Conservation (phyloP, 441 rosid genomes). For the Melastoma candidum region DNA sequence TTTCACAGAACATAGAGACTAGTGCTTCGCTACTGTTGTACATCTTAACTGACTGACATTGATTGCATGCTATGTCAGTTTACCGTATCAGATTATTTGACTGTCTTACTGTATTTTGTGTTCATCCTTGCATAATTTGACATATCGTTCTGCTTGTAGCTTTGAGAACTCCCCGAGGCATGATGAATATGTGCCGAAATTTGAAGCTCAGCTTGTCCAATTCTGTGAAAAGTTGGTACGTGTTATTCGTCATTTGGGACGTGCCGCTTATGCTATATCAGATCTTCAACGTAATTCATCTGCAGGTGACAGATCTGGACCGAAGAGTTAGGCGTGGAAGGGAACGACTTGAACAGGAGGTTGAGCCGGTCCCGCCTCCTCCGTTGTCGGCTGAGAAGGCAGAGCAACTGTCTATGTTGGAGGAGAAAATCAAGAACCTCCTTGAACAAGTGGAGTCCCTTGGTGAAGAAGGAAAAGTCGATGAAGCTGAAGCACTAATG, state of each 20-base stretch:
- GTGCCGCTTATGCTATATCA: not conserved
- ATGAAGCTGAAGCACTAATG: slow-evolving; percentile 99
- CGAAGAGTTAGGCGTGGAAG: slow-evolving; percentile 94
- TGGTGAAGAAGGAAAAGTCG: slow-evolving; percentile 97
- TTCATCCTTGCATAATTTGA: too few relatives aligned
- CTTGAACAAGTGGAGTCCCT: slow-evolving; percentile 94
- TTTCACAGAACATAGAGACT: too few relatives aligned
- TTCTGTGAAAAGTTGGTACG: slow-evolving; percentile 91
- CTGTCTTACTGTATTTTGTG: too few relatives aligned
- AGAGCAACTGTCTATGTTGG: slow-evolving; percentile 72
- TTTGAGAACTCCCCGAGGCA: slow-evolving; percentile 88
- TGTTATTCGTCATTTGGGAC: not conserved
- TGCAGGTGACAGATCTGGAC: slow-evolving; percentile 88
- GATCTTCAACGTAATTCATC: not conserved
- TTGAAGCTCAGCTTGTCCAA: slow-evolving; percentile 88
- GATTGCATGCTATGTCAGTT: too few relatives aligned
- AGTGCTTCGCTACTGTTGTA: too few relatives aligned
- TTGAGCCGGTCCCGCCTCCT: slow-evolving; percentile 68
- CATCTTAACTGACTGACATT: too few relatives aligned
- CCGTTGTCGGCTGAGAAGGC: slow-evolving; percentile 71
- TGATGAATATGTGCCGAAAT: slow-evolving; percentile 57
- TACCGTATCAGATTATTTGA: too few relatives aligned
- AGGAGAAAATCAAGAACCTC: slow-evolving; percentile 82
- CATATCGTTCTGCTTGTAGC: slow-evolving; percentile 31
- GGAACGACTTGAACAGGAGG: slow-evolving; percentile 85